Base-by-base conservation (phyloP, 116 monocot species). In the Dioscorea cayenensis region DNA sequence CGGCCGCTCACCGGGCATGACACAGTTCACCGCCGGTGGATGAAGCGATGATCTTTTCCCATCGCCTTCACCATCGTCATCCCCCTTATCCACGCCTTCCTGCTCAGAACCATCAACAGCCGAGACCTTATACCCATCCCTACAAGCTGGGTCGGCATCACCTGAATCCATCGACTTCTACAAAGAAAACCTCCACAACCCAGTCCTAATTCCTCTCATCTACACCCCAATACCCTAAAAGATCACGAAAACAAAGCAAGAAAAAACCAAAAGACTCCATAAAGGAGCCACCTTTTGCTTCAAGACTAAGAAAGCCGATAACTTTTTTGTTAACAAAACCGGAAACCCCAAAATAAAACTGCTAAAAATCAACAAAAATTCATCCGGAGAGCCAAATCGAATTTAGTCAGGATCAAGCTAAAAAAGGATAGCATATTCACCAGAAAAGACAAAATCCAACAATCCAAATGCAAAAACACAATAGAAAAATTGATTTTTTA, bases 111-210 rank as follows among this genome's bases (percentile, higher is more conserved):
- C 55, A 55, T n/a, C 55, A 5, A 6, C 62, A 12, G 64, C 16
- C 1, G 67, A 68, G 12, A 36, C 19, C 43, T 68, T 72, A 6
- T 2, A 38, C 61, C 81, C 81, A 72, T 73, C 72, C 28, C 76
- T 35, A 14, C 19, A 5, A 62, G 29, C 36, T 21, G 37, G 60
- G 11, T 77, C 68, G 21, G 14, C 67, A 13, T 27, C 49, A 2
- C 6, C 68, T 51, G 13, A 68, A 76, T 81, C 81, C 81, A 77
- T 77, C 55, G 8, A 27, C 38, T 20, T 8, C 16, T 51, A 68
- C 14, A 22, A 50, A 51, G 32, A 4, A 25, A 68, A 22, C 2
- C 49, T 7, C n/a, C 13, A 23, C n/a, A 12, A 19, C n/a, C 36
- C 55, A 55, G 10, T 2, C 43, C 67, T 49, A 21, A 67, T 20